Percentiles rank a stretch among this genome's conserved stretches.
phyloP scores from a whole-genome alignment of 495 filamentous ascomycete species.

The Peziza echinospora region DNA sequence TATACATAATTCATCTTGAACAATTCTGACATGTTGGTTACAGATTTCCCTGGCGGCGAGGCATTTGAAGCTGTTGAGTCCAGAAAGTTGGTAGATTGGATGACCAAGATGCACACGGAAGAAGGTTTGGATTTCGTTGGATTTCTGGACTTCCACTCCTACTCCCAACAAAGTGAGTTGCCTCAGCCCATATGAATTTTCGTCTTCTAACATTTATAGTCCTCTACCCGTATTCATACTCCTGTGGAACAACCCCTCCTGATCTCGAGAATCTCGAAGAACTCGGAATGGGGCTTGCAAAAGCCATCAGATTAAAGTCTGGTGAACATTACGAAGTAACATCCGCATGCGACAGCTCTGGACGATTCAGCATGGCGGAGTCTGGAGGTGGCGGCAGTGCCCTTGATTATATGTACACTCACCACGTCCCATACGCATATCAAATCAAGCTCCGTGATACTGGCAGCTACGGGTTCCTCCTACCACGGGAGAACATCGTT shows the following conservation, averaged over 20 bases:
- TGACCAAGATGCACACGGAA: constrained; percentile 52
- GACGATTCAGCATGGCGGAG: constrained; percentile 11
- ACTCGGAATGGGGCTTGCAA: constrained; percentile 69
- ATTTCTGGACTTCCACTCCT: constrained; percentile 81
- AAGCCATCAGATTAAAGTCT: constrained; percentile 57
- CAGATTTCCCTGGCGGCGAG: constrained; percentile 49
- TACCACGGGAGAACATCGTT: constrained; percentile 70
- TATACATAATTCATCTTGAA: too few species aligned
- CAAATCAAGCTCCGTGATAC: constrained; percentile 92
- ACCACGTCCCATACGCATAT: constrained; percentile 63
- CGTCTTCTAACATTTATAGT: too few species aligned
- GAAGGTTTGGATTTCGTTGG: constrained; percentile 53
- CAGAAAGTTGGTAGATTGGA: constrained; percentile 57
- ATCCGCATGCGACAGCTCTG: constrained; percentile 73
- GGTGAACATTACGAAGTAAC: constrained; percentile 58
- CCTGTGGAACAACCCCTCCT: constrained; percentile 53
- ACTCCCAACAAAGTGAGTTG: constrained; percentile 51
- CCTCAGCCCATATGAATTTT: too few species aligned
- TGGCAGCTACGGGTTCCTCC: constrained; percentile 80
- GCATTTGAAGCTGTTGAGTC: constrained; percentile 76
- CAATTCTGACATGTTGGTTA: too few species aligned
- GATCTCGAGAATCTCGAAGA: constrained; percentile 82
- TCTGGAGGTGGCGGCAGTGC: constrained; percentile 53
- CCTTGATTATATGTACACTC: constrained; percentile 91
- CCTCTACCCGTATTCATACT: constrained; percentile 77